phyloP scores from a whole-genome alignment of 129 eudicot genomes.

The Flaveria brownii region DNA sequence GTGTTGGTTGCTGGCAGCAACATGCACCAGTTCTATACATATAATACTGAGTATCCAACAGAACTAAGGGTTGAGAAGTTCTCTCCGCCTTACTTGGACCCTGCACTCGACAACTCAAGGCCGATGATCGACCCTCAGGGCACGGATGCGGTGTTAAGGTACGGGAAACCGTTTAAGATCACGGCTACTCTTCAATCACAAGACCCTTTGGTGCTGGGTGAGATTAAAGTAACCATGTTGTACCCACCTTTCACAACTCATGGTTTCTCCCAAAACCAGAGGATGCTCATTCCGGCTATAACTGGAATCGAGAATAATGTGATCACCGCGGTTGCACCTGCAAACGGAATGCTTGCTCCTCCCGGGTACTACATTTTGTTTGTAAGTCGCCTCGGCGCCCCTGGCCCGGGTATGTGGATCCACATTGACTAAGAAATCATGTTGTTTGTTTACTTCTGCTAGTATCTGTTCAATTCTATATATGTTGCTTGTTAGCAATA shows the following conservation, averaged over 20 bases:
- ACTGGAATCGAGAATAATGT: neutral
- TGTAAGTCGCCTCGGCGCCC: conserved; percentile 55
- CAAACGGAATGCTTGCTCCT: conserved; percentile 28
- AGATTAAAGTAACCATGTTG: conserved; percentile 57
- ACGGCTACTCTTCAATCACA: conserved; percentile 6
- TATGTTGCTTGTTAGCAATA: conserved; percentile 20
- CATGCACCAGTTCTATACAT: conserved; percentile 43
- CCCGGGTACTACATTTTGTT: conserved; percentile 81
- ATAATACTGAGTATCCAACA: conserved; percentile 41
- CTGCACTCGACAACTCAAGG: conserved; percentile 27
- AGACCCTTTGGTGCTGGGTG: neutral
- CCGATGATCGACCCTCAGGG: conserved; percentile 26
- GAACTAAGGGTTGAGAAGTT: conserved; percentile 76
- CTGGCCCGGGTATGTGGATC: conserved; percentile 70
- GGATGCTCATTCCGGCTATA: conserved; percentile 42
- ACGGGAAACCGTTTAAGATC: conserved; percentile 42
- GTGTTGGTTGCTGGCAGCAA: conserved; percentile 82
- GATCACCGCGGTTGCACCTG: conserved; percentile 31
- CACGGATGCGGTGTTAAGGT: conserved; percentile 29
- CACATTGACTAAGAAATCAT: conserved; percentile 28
- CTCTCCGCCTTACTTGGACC: conserved; percentile 70
- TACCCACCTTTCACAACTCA: conserved; percentile 87
- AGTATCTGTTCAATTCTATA: neutral
- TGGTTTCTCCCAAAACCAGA: conserved; percentile 68
- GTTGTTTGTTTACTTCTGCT: neutral